Evolutionary conservation across 2,329 filamentous ascomycete genomes (phyloP).

Genomic region (Pseudocercospora eumusae): DNA sequence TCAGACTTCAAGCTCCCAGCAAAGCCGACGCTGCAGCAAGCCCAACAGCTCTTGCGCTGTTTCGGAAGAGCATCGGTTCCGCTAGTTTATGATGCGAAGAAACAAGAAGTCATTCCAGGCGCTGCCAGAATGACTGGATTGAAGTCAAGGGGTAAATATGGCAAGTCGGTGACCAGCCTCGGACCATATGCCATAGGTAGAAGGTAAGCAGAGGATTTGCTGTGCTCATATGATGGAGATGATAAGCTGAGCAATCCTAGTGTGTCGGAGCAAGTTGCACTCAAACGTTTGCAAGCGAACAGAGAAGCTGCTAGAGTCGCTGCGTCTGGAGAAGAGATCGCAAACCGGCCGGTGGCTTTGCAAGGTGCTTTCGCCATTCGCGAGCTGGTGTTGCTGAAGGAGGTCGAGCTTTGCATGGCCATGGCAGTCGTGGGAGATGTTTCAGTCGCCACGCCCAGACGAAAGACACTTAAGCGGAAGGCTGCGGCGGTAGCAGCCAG

Average conservation of each 20-base stretch:
- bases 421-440: neutral
- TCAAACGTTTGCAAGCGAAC: neutral
- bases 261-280: neutral
- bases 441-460: neutral
- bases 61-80: neutral
- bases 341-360: neutral
- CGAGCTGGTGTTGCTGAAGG: neutral
- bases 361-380: neutral
- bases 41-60: neutral
- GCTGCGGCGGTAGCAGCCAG: neutral
- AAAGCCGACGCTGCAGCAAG: neutral
- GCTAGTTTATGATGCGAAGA: neutral
- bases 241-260: neutral
- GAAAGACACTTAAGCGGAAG: neutral
- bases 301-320: neutral
- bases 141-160: neutral
- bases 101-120: neutral
- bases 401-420: neutral
- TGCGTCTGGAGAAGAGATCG: neutral
- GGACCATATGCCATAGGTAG: neutral
- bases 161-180: neutral
- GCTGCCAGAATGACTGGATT: neutral
- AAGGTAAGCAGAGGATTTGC: neutral
- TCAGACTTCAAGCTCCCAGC: neutral
- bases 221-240: neutral